Percentiles rank a stretch among this genome's conserved stretches.
These are phyloP conservation scores for Talaromyces sp. DNA, from an alignment of 2,329 filamentous ascomycete genomes.

Conservation along the genomic window DNA sequence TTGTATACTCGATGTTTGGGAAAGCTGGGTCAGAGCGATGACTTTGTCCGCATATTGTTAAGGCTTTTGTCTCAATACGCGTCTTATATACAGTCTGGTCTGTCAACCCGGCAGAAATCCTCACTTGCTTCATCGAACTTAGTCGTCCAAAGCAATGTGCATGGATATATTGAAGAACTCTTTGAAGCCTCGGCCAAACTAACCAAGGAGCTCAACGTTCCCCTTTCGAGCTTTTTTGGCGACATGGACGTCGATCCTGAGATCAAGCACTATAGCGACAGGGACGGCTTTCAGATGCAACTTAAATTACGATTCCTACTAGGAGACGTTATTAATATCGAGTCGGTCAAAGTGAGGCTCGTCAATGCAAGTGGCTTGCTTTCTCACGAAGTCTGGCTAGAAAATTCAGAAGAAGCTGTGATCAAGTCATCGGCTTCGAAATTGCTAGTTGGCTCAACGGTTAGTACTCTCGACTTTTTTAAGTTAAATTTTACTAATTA, in stretches of 20 bases:
- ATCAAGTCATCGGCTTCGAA: conserved; percentile 54
- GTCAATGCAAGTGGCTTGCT: conserved; percentile 45
- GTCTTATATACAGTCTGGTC: conserved; percentile 25
- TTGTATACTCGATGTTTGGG: conserved; percentile 82
- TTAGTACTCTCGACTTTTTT: conserved; percentile 23
- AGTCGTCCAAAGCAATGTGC: conserved; percentile 24
- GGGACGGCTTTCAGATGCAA: conserved; percentile 69
- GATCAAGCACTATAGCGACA: conserved; percentile 63
- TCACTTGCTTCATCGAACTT: conserved; percentile 26
- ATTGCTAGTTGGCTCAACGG: conserved; percentile 46
- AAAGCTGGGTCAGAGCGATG: conserved; percentile 67
- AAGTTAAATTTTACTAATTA: neutral
- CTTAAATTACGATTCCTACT: conserved; percentile 68
- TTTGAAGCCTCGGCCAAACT: conserved; percentile 46
- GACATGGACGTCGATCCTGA: conserved; percentile 62
- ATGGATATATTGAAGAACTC: conserved; percentile 36
- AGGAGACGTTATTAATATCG: conserved; percentile 62
- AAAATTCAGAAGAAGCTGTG: conserved; percentile 41
- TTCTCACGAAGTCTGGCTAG: conserved; percentile 63
- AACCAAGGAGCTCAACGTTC: conserved; percentile 60
- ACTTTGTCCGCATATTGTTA: conserved; percentile 71
- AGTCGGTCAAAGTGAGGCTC: conserved; percentile 61
- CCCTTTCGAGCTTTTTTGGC: conserved; percentile 69
- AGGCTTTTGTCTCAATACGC: conserved; percentile 52
- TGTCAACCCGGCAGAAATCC: conserved; percentile 26